Percentiles rank a stretch among this genome's conserved stretches.
phyloP scores from a whole-genome alignment of 768 basidiomycete genomes.

The Filobasidium wieringae region DNA sequence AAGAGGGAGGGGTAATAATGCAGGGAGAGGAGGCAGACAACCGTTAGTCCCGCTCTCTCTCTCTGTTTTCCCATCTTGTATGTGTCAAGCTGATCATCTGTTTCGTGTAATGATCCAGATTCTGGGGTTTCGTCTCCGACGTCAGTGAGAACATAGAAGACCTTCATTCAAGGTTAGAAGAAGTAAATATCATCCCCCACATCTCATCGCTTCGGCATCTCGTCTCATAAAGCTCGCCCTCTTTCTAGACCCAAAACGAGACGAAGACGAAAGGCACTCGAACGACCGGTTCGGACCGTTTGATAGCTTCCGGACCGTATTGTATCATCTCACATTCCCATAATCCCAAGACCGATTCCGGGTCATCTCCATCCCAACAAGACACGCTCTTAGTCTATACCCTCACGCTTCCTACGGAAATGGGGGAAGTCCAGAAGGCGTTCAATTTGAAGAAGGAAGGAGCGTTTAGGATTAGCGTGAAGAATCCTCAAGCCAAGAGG shows the following conservation, averaged over 20 bases:
- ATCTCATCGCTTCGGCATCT: neutral
- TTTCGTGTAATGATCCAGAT: neutral
- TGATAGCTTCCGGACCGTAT: conserved; percentile 13
- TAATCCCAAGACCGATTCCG: neutral
- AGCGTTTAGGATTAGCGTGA: conserved; percentile 13
- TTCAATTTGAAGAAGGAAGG: conserved; percentile 12
- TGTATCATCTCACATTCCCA: conserved; percentile 7
- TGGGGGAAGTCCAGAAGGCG: conserved; percentile 15
- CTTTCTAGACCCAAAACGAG: conserved; percentile 6
- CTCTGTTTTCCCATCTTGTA: neutral
- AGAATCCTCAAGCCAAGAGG: conserved; percentile 14
- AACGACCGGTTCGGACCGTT: conserved; percentile 6
- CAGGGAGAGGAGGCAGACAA: conserved; percentile 5
- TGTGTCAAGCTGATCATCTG: neutral
- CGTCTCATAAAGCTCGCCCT: neutral
- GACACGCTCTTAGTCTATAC: conserved; percentile 6
- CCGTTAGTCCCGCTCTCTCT: neutral
- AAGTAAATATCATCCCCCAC: too few species aligned
- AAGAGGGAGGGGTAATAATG: neutral
- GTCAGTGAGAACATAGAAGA: conserved; percentile 11
- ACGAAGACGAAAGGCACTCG: conserved; percentile 16
- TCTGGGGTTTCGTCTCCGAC: conserved; percentile 15
- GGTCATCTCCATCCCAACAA: neutral
- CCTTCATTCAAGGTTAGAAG: conserved; percentile 6
- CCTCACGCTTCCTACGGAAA: conserved; percentile 8